Conservation (phyloP, 2,329 filamentous ascomycete genomes). For the Curvularia hawaiiensis region DNA sequence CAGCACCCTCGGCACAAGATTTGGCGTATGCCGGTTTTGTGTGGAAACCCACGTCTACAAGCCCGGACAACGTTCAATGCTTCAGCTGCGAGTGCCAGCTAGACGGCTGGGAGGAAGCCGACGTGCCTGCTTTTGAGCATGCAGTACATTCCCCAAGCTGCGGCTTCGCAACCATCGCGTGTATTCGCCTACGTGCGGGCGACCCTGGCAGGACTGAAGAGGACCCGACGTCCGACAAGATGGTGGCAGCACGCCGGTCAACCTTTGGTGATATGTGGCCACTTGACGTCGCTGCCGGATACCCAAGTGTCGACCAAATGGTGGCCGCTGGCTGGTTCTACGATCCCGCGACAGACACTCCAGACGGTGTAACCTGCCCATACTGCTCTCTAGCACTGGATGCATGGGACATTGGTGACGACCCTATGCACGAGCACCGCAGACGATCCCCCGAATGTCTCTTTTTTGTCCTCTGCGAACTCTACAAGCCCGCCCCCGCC, state of each 20-base stretch:
- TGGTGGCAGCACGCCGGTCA: conserved; percentile 77
- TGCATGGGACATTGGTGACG: conserved; percentile 92
- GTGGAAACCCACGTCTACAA: conserved; percentile 75
- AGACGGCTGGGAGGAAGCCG: conserved; percentile 89
- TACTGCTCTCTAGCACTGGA: conserved; percentile 91
- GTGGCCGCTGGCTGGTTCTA: conserved; percentile 94
- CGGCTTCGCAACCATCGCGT: conserved; percentile 76
- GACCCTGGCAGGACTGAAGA: conserved; percentile 68
- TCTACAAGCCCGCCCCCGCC: conserved; percentile 43
- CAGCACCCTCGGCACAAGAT: conserved; percentile 68
- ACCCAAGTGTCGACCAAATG: conserved; percentile 67
- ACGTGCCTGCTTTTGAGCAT: conserved; percentile 85
- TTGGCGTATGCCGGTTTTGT: conserved; percentile 92
- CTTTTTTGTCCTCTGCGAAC: conserved; percentile 77
- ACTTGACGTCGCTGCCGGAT: conserved; percentile 63
- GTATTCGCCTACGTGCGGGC: conserved; percentile 64
- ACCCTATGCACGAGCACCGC: conserved; percentile 89
- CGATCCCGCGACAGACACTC: conserved; percentile 79
- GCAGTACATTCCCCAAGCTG: conserved; percentile 81
- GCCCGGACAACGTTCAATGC: conserved; percentile 86
- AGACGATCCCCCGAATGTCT: conserved; percentile 77
- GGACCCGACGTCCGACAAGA: conserved; percentile 73
- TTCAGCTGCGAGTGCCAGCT: conserved; percentile 84
- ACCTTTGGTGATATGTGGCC: conserved; percentile 91
- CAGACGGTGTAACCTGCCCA: conserved; percentile 88